Base-by-base conservation (phyloP, 2,329 filamentous ascomycete genomes). In the Xylariaceae sp. region DNA sequence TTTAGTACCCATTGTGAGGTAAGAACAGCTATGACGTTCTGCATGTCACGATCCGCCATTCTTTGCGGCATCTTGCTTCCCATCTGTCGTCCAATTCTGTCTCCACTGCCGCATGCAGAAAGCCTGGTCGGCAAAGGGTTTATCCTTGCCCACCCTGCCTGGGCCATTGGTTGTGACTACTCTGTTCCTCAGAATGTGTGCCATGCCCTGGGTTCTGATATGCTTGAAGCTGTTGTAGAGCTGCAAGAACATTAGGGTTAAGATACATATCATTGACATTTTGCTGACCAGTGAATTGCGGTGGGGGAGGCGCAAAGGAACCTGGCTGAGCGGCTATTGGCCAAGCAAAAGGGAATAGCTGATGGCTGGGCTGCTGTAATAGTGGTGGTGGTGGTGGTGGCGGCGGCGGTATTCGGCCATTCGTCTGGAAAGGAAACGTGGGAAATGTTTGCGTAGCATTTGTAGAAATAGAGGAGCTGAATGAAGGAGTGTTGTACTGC, bases 211-310 rank as follows among this genome's bases (percentile, higher is more conserved):
- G 18, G 47, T 49, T 47, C 40, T 56, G 54, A 15, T 42, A 45
- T 32, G 66, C 68, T 52, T 71, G 71, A 44, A 70, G 68, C 12
- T 46, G 50, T 66, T 77, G 72, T 33, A 76, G 53, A 4, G 72
- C 74, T 38, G 76, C 74, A 50, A 84, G 72, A 61, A 85, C 77
- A 1, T 77, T 74, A 3, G 81, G 81, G 55, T 82, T 83, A 51
- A 82, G 74, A 56, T 79, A 79, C 10, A 75, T 69, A 53, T 74
- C 69, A 41, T 65, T 64, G 33, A 65, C 49, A 38, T 63, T 57
- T 33, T 69, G 40, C 52, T 69, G 62, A 56, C 66, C 53, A 32
- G 62, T 62, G 40, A 73, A 72, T 17, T 74, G 71, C 1, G 72
- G 73, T 3, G 74, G 73, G 3, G 68, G 68, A 10, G 67, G 66